Percentiles rank a stretch among this genome's conserved stretches.
These are phyloP conservation scores for Pythium biforme DNA, from an alignment of 352 stramenopile species.

Conservation along the genomic window DNA sequence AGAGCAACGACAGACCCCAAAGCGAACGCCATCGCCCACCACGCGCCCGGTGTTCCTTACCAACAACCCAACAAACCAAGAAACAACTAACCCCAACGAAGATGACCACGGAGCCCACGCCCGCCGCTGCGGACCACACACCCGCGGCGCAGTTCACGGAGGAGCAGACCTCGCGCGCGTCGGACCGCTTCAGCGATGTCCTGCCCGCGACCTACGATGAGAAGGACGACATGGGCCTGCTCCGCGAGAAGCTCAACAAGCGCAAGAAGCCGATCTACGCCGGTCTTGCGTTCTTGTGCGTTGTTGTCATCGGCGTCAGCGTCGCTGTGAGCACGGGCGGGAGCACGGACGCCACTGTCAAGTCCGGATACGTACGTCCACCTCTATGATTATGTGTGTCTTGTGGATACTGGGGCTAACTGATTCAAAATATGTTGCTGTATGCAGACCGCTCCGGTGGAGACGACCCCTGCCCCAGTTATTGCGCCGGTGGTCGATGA, in stretches of 20 bases:
- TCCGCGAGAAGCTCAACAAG: slow-evolving; percentile 41
- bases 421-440: too few species aligned
- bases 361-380: slow-evolving; percentile 45
- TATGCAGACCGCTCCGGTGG: too few species aligned
- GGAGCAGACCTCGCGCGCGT: slow-evolving; percentile 40
- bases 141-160: slow-evolving; percentile 33
- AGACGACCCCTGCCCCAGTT: background rate
- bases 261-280: slow-evolving; percentile 71
- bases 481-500: background rate
- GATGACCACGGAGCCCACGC: slow-evolving; percentile 4
- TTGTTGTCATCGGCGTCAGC: slow-evolving; percentile 43
- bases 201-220: slow-evolving; percentile 42
- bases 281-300: slow-evolving; percentile 47
- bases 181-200: slow-evolving; percentile 26
- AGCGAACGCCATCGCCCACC: slow-evolving; percentile 9
- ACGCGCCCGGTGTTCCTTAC: slow-evolving; percentile 12
- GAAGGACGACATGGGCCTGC: slow-evolving; percentile 50
- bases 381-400: too few species aligned
- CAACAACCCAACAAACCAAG: slow-evolving; percentile 2
- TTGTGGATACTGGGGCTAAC: too few species aligned
- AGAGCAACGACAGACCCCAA: slow-evolving; percentile 16
- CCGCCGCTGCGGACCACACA: background rate
- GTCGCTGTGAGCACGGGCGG: background rate
- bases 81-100: too few species aligned
- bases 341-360: slow-evolving; percentile 15